phyloP scores from a whole-genome alignment of 768 basidiomycete genomes.

The Boletus speciosus region DNA sequence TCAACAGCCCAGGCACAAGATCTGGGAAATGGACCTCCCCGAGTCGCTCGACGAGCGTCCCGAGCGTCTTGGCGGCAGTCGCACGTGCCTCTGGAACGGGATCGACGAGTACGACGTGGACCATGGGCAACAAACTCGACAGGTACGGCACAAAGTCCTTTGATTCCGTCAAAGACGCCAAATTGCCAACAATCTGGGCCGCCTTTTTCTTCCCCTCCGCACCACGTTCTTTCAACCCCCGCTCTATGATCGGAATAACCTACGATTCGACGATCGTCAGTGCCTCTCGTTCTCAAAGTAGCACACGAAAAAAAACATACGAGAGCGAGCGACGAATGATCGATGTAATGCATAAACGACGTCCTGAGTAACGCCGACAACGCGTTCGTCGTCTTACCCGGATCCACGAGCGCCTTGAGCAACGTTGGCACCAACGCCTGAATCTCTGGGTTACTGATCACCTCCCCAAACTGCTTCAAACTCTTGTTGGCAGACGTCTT shows the following conservation, averaged over 20 bases:
- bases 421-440: slow-evolving; percentile 84
- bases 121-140: slow-evolving; percentile 81
- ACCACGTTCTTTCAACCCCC: slow-evolving; percentile 86
- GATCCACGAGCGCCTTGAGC: slow-evolving; percentile 94
- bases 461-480: slow-evolving; percentile 96
- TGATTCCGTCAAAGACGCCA: slow-evolving; percentile 83
- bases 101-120: slow-evolving; percentile 90
- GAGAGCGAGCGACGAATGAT: slow-evolving; percentile 91
- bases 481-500: slow-evolving; percentile 89
- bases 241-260: slow-evolving; percentile 94
- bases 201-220: slow-evolving; percentile 95
- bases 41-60: slow-evolving; percentile 93
- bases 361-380: slow-evolving; percentile 85
- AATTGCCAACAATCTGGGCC: slow-evolving; percentile 96
- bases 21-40: slow-evolving; percentile 96
- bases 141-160: slow-evolving; percentile 96
- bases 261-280: slow-evolving; percentile 23
- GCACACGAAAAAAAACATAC: slow-evolving; percentile 34
- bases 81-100: slow-evolving; percentile 98
- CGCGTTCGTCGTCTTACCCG: slow-evolving; percentile 83
- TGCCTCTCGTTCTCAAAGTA: neutral
- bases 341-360: slow-evolving; percentile 97
- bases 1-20: slow-evolving; percentile 83
- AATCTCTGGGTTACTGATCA: slow-evolving; percentile 96
- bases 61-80: slow-evolving; percentile 94